Evolutionary conservation across 306 rosid genomes (phyloP).

Genomic region (Trichosanthes cucumerina): DNA sequence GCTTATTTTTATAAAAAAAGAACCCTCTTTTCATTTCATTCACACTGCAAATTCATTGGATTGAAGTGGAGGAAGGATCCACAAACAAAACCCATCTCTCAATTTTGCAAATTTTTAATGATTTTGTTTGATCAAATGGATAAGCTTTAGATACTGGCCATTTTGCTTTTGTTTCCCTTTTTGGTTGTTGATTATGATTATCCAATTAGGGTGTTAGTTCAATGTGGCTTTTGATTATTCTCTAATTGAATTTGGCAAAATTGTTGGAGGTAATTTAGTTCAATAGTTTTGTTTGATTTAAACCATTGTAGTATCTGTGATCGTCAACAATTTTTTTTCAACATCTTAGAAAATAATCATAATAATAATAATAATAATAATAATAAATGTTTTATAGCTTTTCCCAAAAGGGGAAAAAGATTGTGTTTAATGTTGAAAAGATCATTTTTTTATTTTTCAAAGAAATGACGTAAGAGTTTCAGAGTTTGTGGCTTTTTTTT

Average conservation of each 20-base stretch:
- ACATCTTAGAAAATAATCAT: background rate
- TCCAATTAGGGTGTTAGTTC: background rate
- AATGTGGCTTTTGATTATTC: background rate
- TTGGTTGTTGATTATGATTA: background rate
- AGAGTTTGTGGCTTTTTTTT: background rate
- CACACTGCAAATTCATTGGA: slow-evolving; percentile 9
- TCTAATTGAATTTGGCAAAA: background rate
- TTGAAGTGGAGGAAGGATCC: background rate
- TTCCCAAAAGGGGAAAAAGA: background rate
- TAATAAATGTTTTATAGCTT: background rate
- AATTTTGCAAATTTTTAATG: background rate
- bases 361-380: background rate
- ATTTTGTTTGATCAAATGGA: background rate
- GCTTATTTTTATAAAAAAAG: slow-evolving; percentile 12
- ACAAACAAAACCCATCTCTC: background rate
- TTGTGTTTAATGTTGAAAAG: background rate
- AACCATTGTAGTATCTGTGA: background rate
- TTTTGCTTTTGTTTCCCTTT: background rate
- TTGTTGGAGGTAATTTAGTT: background rate
- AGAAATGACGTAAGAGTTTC: background rate
- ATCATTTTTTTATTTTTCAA: too few relatives aligned
- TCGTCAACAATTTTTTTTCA: background rate
- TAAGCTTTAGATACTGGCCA: background rate
- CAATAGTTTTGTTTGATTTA: background rate
- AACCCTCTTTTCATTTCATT: background rate